phyloP scores from a whole-genome alignment of 192 early-diverging fungal species.

The Funneliformis mosseae region DNA sequence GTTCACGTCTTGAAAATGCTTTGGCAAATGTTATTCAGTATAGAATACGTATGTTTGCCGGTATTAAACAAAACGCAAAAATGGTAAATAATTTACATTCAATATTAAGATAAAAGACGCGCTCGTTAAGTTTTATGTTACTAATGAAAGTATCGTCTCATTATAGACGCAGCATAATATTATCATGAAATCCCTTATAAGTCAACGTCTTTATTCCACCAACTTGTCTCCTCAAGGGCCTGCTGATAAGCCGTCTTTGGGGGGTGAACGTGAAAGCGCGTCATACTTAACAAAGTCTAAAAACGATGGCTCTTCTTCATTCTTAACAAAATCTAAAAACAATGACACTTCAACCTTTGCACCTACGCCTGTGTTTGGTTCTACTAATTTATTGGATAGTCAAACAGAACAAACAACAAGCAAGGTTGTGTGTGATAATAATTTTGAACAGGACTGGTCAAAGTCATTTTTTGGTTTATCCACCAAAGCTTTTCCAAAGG shows the following conservation, averaged over 20 bases:
- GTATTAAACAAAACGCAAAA: background rate
- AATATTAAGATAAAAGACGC: background rate
- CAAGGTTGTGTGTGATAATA: background rate
- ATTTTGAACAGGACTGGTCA: slow-evolving; percentile 56
- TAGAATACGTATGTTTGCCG: background rate
- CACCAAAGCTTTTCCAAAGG: slow-evolving; percentile 68
- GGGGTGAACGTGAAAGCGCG: background rate
- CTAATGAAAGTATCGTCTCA: background rate
- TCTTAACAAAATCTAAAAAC: background rate
- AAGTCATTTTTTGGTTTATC: slow-evolving; percentile 76
- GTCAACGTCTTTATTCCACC: background rate
- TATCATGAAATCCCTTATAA: background rate
- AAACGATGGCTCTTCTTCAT: background rate
- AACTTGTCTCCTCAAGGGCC: background rate
- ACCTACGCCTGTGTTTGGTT: background rate
- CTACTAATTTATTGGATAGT: background rate
- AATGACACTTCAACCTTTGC: background rate
- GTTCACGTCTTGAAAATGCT: background rate
- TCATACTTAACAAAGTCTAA: background rate
- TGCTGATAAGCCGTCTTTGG: background rate
- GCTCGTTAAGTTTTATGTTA: background rate
- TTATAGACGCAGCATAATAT: background rate
- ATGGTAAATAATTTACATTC: background rate
- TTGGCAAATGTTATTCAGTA: background rate
- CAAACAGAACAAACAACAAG: background rate